phyloP scores from a whole-genome alignment of 345 rosid genomes.

The Atalantia buxifolia region DNA sequence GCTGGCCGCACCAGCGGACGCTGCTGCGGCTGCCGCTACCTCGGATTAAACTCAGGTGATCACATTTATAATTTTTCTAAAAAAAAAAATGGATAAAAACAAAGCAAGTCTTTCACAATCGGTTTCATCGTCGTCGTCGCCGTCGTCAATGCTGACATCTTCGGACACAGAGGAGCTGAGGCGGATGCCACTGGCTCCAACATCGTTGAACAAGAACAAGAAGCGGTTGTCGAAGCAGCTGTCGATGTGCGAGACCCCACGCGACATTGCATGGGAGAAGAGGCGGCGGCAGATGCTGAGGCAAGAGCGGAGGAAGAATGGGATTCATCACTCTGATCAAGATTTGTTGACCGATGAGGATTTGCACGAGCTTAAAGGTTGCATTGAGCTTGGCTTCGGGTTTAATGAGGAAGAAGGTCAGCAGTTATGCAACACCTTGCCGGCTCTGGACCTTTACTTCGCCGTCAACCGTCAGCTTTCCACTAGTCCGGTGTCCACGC shows the following conservation, averaged over 20 bases:
- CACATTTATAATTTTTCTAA: too few relatives aligned
- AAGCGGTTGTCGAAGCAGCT: slow-evolving; percentile 64
- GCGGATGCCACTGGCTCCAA: slow-evolving; percentile 44
- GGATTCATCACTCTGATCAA: slow-evolving; percentile 25
- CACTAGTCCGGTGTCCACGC: slow-evolving; percentile 68
- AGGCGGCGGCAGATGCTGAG: slow-evolving; percentile 60
- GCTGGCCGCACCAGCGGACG: slow-evolving; percentile 38
- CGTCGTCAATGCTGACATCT: slow-evolving; percentile 18
- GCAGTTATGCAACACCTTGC: slow-evolving; percentile 62
- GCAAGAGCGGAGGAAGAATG: slow-evolving; percentile 38
- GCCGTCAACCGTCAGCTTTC: slow-evolving; percentile 85
- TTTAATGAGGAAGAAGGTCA: slow-evolving; percentile 84
- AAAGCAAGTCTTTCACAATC: neutral
- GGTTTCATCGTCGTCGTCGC: slow-evolving; percentile 7
- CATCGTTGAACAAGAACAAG: slow-evolving; percentile 32
- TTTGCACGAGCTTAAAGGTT: slow-evolving; percentile 77
- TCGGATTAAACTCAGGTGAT: too few relatives aligned
- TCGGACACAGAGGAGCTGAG: slow-evolving; percentile 36
- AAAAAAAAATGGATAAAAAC: neutral
- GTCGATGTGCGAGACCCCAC: slow-evolving; percentile 72
- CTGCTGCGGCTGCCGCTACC: slow-evolving; percentile 21
- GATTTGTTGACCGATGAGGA: slow-evolving; percentile 79
- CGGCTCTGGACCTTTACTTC: slow-evolving; percentile 86
- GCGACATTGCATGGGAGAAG: slow-evolving; percentile 86
- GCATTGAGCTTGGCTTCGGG: slow-evolving; percentile 94